Evolutionary conservation across 768 basidiomycete species (phyloP), one percentile per base, ranked within the genome.

Genomic region (Trametes coccinea): DNA sequence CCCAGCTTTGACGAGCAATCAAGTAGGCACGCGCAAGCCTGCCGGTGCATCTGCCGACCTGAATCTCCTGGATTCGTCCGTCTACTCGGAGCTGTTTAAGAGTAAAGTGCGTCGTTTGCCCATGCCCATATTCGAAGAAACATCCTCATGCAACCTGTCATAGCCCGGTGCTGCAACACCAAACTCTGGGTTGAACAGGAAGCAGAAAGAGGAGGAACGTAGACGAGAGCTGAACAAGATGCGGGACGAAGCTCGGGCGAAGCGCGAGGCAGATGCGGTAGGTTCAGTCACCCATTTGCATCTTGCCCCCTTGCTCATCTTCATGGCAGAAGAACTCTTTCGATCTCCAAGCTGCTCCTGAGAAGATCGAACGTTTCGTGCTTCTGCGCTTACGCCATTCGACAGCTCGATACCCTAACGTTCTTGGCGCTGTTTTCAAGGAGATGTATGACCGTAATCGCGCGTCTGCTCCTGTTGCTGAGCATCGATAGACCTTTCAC

Each of bases 201-300:
- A 88, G 22, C 88, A 89, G 60, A 79, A 78, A 46, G 84, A 88
- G n/a, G 88, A 89, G 64, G 88, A 90, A 69, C 78, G 87, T 50
- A 78, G 83, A 59, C 86, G 80, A 65, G 87, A 92, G 59, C 67
- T 91, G 66, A 79, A 86, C 67, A 83, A 77, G 68, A 82, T 88
- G 85, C 80, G 87, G 57, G 86, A 90, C 41, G 89, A 90, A 41
- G 86, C 85, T 16, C 79, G 80, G 63, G 80, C 80, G 1, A 87
- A 82, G 64, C 80, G 85, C 9, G 74, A 74, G 17, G 73, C 77
- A 44, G 87, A 89, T 65, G 78, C 80, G 49, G 88, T 88, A 50
- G 65, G 83, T 69, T 29, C 22, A 11, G 5, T 48, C 17, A 7
- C 61, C 9, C 33, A 0, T 85, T 85, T 66, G 82, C 4, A 9